Base-by-base conservation (phyloP, 2,329 filamentous ascomycete species). In the Mariannaea sp. region DNA sequence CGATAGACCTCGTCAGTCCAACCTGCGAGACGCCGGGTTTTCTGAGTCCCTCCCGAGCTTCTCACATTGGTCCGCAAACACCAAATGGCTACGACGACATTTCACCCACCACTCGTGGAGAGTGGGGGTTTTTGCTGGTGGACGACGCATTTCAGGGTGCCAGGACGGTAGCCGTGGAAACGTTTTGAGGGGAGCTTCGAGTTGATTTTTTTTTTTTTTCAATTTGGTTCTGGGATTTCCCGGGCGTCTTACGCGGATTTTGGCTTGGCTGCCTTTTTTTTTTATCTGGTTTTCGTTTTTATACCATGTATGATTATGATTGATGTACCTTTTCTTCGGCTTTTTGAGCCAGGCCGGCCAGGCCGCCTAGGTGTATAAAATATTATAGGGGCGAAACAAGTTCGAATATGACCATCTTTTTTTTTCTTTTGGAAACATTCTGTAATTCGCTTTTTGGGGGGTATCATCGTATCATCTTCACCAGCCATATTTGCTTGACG, bases 401-500 rank as follows among this genome's bases (percentile, higher is more conserved):
- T 41, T 24, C 22, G 22, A 8, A 24, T 24, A 24, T 24, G 5
- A 24, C 8, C 22, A 24, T 24, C 8, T 8, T 24, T 24, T n/a
- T n/a, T n/a, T n/a, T n/a, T n/a, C n/a, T n/a, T n/a, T n/a, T n/a
- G n/a, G n/a, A n/a, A n/a, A n/a, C n/a, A n/a, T n/a, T n/a, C n/a
- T 24, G 22, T 24, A 24, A 24, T 8, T 24, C 22, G 22, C n/a
- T 14, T 16, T 26, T 20, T 17, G 51, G 64, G 51, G 64, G 64
- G 65, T 66, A 66, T 65, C 64, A 58, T 59, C 38, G 33, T 43
- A 43, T 40, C 33, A 24, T 58, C 47, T 13, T 59, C 72, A 76
- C 90, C 91, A 97, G 5, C 92, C 92, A 75, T 97, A 97, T 65
- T 84, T 84, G 53, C 83, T 86, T 4, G 89, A 89, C 16, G 90